phyloP scores from a whole-genome alignment of 805 yeast species.

The Lipomyces chichibuensis region DNA sequence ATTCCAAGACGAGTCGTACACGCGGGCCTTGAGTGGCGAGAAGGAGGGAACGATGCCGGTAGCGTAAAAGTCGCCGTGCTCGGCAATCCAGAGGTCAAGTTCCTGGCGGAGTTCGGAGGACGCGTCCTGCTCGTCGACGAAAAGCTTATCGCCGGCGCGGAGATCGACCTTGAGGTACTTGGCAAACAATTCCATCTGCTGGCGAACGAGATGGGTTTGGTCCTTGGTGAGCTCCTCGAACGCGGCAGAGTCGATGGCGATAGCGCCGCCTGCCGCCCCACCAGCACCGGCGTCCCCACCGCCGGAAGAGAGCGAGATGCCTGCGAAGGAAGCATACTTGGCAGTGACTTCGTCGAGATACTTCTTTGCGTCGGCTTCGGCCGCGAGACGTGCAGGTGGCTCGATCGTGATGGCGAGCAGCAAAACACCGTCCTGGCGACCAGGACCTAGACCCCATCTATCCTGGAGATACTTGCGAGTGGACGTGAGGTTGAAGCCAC shows the following conservation, averaged over 20 bases:
- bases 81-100: slow-evolving; percentile 88
- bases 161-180: slow-evolving; percentile 92
- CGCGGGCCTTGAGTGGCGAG: slow-evolving; percentile 90
- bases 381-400: slow-evolving; percentile 84
- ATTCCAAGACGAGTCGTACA: slow-evolving; percentile 97
- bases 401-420: slow-evolving; percentile 83
- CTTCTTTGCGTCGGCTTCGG: slow-evolving; percentile 87
- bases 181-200: slow-evolving; percentile 89
- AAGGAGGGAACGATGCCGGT: slow-evolving; percentile 88
- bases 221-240: slow-evolving; percentile 79
- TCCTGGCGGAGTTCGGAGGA: slow-evolving; percentile 81
- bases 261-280: slow-evolving; percentile 70
- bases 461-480: slow-evolving; percentile 91
- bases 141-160: slow-evolving; percentile 85
- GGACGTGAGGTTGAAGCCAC: slow-evolving; percentile 91
- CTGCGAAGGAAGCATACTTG: slow-evolving; percentile 82
- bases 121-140: slow-evolving; percentile 82
- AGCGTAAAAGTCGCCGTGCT: slow-evolving; percentile 91
- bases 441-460: slow-evolving; percentile 89
- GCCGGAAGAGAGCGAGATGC: slow-evolving; percentile 73
- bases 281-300: slow-evolving; percentile 59
- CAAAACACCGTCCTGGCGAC: slow-evolving; percentile 92
- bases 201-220: slow-evolving; percentile 69
- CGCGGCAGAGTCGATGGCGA: slow-evolving; percentile 93
- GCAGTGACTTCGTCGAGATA: slow-evolving; percentile 80